Base-by-base conservation (phyloP, 225 moss, liverwort and hornwort genomes). In the Rhytidiadelphus loreus region DNA sequence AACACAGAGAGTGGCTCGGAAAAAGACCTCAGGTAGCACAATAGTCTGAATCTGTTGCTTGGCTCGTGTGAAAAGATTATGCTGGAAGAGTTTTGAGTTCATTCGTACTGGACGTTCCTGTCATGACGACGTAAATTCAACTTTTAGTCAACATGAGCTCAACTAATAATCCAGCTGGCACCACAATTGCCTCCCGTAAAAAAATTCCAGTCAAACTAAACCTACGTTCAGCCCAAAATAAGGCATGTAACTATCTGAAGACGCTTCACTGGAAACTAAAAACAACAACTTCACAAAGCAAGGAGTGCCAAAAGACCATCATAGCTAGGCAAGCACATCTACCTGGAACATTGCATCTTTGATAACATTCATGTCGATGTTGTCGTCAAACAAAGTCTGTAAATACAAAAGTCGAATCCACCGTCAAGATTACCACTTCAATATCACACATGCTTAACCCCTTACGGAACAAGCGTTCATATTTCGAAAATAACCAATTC, bases 41-140 rank as follows among this genome's bases (percentile, higher is more conserved):
- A 98, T 98, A 76, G 91, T 96, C 90, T 96, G 95, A 71, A 91
- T 94, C 56, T 96, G 90, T 85, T 91, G 88, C 92, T 97, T 96
- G 21, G 98, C 98, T 61, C 93, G 91, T 41, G 91, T 91, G 83
- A 95, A 93, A 80, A 98, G 95, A 85, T 95, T 98, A 91, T 98
- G 95, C 82, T 96, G 94, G 85, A 98, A 98, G 35, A 97, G 90
- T 91, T 97, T 98, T 53, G 98, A 96, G 64, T 95, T 97, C 98
- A 98, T 96, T 86, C 95, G 93, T 44, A 98, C 89, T 61, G 96
- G 95, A 66, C 96, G 95, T 89, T 98, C 94, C 98, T 98, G 94
- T 72, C 39, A 89, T 35, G 22, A 56, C 56, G 50, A 86, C 43
- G 50, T 10, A 43, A 62, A 46, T 46, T 55, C 55, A 85, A 50